Base-by-base conservation (phyloP, 176 grass and related monocot species). In the Oryza brachyantha region DNA sequence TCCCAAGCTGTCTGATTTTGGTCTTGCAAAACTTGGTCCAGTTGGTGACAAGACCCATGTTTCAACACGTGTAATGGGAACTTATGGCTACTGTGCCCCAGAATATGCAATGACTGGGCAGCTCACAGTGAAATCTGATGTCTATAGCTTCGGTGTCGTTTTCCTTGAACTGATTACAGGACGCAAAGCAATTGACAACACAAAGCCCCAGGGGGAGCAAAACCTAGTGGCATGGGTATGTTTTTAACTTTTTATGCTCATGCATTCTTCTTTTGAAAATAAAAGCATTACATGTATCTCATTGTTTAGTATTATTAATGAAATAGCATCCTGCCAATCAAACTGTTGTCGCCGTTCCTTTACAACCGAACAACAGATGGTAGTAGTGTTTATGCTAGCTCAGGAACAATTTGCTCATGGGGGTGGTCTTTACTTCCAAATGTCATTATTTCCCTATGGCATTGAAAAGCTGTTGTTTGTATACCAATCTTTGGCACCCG, bases 81-180 rank as follows among this genome's bases (percentile, higher is more conserved):
- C 93, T 19, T 93, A 93, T 57, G 93, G 93, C 5, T 97, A 97
- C 80, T 97, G 93, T 84, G 93, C 93, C 12, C 93, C 93, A 69
- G 93, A 97, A 71, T 97, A 97, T 90, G 93, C 93, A 42, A 93
- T 97, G 93, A 97, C 93, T 17, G 93, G 93, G 39, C 90, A 97
- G 76, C 85, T 97, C 57, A 97, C 93, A 11, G 85, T 93, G 26
- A 97, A 97, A 83, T 90, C 90, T 3, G 93, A 97, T 84, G 93
- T 97, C 28, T 97, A 97, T 79, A 97, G 93, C 35, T 97, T 97
- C 27, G 93, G 93, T 6, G 93, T 97, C 12, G 93, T 97, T 45
- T 97, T 97, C 81, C 90, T 97, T 58, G 93, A 97, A 74, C 70
- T 97, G 67, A 97, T 97, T 40, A 97, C 90, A 17, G 93, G 93